Conservation (phyloP, 1,284 basidiomycete species). For the Athelia sp. region DNA sequence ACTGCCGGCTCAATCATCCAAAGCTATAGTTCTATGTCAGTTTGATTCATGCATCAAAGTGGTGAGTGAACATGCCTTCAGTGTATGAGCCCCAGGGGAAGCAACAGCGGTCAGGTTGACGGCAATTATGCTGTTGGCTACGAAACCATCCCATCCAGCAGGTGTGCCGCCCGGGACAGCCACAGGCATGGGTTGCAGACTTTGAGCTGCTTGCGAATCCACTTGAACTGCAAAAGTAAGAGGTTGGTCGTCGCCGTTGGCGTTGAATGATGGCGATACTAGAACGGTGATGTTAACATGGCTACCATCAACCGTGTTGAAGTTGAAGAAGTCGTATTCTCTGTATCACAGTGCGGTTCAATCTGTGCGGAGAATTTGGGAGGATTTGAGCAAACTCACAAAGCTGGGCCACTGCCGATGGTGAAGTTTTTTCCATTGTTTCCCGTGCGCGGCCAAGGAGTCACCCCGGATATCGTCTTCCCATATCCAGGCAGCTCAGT, state of each 20-base stretch:
- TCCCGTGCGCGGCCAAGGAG: constrained; percentile 51
- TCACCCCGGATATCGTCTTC: constrained; percentile 53
- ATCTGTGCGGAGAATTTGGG: constrained; percentile 1
- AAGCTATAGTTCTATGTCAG: constrained; percentile 25
- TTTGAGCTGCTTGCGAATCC: constrained; percentile 39
- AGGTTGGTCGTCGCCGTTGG: constrained; percentile 46
- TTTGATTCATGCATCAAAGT: neutral
- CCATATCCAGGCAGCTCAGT: constrained; percentile 54
- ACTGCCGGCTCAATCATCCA: constrained; percentile 59
- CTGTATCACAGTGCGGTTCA: constrained; percentile 18
- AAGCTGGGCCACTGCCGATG: constrained; percentile 53
- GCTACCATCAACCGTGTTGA: constrained; percentile 41
- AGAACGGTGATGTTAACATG: constrained; percentile 42
- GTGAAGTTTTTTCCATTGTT: constrained; percentile 51
- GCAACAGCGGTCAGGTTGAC: constrained; percentile 35
- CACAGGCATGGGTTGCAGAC: constrained; percentile 47
- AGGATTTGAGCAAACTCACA: constrained; percentile 36
- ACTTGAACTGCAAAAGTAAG: constrained; percentile 53
- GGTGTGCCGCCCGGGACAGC: constrained; percentile 48
- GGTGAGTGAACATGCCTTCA: constrained; percentile 37
- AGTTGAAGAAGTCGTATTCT: constrained; percentile 65
- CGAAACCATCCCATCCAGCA: constrained; percentile 43
- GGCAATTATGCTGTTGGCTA: constrained; percentile 44
- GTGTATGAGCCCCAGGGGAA: constrained; percentile 48
- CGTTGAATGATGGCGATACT: constrained; percentile 60